Conservation (phyloP, 257 asterid species). For the Apocynum venetum region DNA sequence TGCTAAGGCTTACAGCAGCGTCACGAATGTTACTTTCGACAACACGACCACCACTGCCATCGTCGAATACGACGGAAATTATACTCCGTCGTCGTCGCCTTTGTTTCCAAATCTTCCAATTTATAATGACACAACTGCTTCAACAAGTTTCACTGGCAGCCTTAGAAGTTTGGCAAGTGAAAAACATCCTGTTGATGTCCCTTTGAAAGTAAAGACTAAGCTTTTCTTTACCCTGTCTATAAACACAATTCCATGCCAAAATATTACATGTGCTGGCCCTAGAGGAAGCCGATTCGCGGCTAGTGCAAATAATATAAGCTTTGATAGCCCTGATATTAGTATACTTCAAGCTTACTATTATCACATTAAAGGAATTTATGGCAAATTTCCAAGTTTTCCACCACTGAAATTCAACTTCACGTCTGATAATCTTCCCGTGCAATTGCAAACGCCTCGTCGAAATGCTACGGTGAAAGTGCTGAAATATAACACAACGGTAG, state of each 20-base stretch:
- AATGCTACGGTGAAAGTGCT: constrained; percentile 40
- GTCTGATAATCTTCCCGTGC: constrained; percentile 13
- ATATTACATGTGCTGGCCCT: constrained; percentile 26
- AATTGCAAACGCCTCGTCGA: constrained; percentile 9
- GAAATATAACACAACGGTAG: constrained; percentile 44
- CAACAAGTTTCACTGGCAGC: neutral
- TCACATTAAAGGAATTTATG: constrained; percentile 32
- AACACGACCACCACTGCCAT: constrained; percentile 14
- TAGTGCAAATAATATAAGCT: constrained; percentile 46
- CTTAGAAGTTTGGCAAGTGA: constrained; percentile 1
- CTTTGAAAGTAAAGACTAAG: constrained; percentile 20
- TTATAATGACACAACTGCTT: neutral
- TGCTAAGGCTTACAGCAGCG: neutral
- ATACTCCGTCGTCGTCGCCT: neutral
- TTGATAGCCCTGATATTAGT: constrained; percentile 27
- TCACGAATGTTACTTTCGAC: neutral
- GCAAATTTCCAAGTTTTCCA: constrained; percentile 41
- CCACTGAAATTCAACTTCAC: constrained; percentile 43
- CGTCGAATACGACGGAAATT: neutral
- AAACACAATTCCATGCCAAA: constrained; percentile 31
- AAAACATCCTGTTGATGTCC: constrained; percentile 38
- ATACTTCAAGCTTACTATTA: constrained; percentile 54
- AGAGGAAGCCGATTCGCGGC: constrained; percentile 20
- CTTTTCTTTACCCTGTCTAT: constrained; percentile 40
- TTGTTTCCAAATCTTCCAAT: constrained; percentile 1